Conservation (phyloP, 495 filamentous ascomycete genomes). For the Chaetomidium leptoderma region DNA sequence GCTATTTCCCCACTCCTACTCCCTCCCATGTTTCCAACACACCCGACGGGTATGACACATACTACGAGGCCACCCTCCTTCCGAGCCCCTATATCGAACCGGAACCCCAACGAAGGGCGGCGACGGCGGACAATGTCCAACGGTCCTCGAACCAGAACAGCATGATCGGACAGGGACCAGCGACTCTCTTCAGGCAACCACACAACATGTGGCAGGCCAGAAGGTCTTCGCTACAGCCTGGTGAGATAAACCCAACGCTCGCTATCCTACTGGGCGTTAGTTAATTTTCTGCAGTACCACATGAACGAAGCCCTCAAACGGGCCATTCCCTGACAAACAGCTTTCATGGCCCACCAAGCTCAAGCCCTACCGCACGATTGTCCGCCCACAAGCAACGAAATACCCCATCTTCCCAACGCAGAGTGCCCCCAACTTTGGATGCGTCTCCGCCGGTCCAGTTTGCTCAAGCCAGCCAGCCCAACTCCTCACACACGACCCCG, state of each 20-base stretch:
- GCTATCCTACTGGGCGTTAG: background rate
- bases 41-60: conserved; percentile 2
- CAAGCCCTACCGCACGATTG: conserved; percentile 19
- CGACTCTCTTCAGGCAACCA: background rate
- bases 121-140: background rate
- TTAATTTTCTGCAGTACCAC: background rate
- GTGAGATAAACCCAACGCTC: background rate
- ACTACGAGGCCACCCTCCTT: background rate
- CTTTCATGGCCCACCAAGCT: conserved; percentile 7
- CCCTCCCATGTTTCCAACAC: background rate
- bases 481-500: conserved; percentile 25
- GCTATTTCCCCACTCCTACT: conserved; percentile 12
- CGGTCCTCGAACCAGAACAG: background rate
- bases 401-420: background rate
- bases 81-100: background rate
- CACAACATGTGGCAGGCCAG: background rate
- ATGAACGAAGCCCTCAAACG: background rate
- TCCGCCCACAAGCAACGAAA: conserved; percentile 7
- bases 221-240: background rate
- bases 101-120: background rate
- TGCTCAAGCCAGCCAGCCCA: background rate
- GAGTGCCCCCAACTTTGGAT: background rate
- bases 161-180: background rate
- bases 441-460: background rate
- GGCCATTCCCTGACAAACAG: background rate